A percentile compares a stretch with the other conserved stretches of the same genome.
Conservation (phyloP, 306 rosid genomes). For the Dicorynia guianensis region DNA sequence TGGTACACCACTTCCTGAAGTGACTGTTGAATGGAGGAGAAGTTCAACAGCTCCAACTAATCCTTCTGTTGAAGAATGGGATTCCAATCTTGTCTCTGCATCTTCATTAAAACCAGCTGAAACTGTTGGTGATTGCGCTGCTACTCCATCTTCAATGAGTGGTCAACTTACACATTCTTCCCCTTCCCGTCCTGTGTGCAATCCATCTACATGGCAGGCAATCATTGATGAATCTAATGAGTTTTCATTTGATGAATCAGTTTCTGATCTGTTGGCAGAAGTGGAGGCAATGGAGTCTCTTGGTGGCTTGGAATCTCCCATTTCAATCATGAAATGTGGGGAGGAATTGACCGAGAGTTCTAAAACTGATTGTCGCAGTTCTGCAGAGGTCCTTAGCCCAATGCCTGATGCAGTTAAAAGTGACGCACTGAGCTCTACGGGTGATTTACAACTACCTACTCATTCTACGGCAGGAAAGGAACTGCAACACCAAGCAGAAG, state of each 20-base stretch:
- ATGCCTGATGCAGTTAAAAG: conserved; percentile 80
- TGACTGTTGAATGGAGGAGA: conserved; percentile 56
- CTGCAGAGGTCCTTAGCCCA: conserved; percentile 74
- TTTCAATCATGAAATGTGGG: conserved; percentile 70
- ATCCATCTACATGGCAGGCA: conserved; percentile 74
- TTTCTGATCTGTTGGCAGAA: conserved; percentile 97
- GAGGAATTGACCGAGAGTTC: conserved; percentile 70
- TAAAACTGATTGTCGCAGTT: conserved; percentile 71
- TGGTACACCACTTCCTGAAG: conserved; percentile 45
- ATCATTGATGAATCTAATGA: conserved; percentile 71
- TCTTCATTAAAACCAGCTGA: conserved; percentile 58
- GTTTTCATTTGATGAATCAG: conserved; percentile 78
- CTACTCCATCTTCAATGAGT: conserved; percentile 55
- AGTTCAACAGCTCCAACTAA: conserved; percentile 53
- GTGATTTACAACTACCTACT: conserved; percentile 64
- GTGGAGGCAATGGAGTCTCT: conserved; percentile 97
- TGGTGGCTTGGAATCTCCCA: conserved; percentile 80
- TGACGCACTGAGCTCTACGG: conserved; percentile 79
- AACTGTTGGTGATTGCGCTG: conserved; percentile 43
- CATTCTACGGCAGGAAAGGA: conserved; percentile 61
- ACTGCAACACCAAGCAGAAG: conserved; percentile 48
- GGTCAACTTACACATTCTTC: conserved; percentile 54
- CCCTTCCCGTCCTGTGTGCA: conserved; percentile 65
- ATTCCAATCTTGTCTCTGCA: conserved; percentile 58
- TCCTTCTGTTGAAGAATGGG: conserved; percentile 65